Conservation (phyloP, 1,139 yeast species). For the Citeromyces hawaiiensis region DNA sequence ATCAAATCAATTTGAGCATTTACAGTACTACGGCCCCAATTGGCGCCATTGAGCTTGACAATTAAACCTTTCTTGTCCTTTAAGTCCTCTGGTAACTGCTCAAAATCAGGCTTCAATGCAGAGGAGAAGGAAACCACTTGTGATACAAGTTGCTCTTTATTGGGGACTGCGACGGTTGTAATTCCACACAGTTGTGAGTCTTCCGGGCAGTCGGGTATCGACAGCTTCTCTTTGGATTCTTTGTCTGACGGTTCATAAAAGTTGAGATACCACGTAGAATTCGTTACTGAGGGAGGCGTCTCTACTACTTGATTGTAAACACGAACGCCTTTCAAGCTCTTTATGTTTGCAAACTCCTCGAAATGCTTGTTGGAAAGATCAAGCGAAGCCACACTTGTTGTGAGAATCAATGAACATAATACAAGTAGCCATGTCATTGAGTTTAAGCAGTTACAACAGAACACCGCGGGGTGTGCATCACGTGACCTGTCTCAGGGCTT, state of each 20-base stretch:
- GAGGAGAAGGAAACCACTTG: conserved; percentile 40
- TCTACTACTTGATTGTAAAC: conserved; percentile 16
- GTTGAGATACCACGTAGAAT: conserved; percentile 54
- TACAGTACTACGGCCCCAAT: conserved; percentile 57
- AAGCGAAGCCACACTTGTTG: conserved; percentile 5
- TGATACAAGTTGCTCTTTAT: conserved; percentile 27
- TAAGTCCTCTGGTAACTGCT: conserved; percentile 13
- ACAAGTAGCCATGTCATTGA: background rate
- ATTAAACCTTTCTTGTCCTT: conserved; percentile 26
- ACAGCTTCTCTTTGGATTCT: conserved; percentile 15
- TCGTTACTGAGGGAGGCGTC: conserved; percentile 72
- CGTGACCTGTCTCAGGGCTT: background rate
- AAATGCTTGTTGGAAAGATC: conserved; percentile 9
- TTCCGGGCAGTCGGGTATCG: conserved; percentile 39
- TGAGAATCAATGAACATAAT: conserved; percentile 1
- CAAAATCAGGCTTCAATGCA: conserved; percentile 22
- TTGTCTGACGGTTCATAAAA: conserved; percentile 41
- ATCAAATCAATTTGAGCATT: conserved; percentile 35
- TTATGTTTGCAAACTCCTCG: conserved; percentile 17
- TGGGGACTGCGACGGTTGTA: conserved; percentile 35
- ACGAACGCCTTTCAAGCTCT: conserved; percentile 29
- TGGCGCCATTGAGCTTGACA: conserved; percentile 37
- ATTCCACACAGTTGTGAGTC: conserved; percentile 64
- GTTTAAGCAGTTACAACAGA: background rate
- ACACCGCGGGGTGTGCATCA: background rate